Base-by-base conservation (phyloP, 805 yeast genomes). In the Wickerhamiella azymoides region DNA sequence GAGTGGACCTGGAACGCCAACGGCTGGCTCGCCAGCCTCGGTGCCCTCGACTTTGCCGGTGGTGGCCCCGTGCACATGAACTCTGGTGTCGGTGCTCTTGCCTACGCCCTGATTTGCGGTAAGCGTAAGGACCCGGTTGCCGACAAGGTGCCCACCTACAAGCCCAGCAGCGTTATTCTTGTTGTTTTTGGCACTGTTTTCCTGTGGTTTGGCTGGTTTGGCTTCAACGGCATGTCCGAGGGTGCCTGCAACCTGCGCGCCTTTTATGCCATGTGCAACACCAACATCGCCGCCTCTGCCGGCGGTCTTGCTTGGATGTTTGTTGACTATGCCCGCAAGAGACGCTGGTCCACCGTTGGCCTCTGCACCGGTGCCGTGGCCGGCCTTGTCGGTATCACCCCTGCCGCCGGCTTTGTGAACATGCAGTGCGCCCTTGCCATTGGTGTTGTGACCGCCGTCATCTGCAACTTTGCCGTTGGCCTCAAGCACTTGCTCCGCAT, bases 201-300 rank as follows among this genome's bases (percentile, higher is more conserved):
- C 70, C 74, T 92, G 56, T 89, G 96, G 96, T 86, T 92, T 58
- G 98, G 97, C 32, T 92, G 98, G 98, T 86, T 86, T 59, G 96
- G 96, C 36, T 92, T 92, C 77, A 92, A 92, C 73, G 96, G 96
- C 65, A 97, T 97, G 57, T 85, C 96, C 40, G 83, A 96, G 43
- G 96, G 96, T 64, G 81, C 85, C 61, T 84, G 96, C 32, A 67
- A 89, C 51, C 78, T 92, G 62, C 80, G 96, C 68, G 88, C 96
- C 48, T 84, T 85, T 82, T 86, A 86, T 70, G 95, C 96, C 33
- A 75, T 82, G 62, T 80, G 82, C 59, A 86, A 84, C 74, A 89
- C 97, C 59, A 85, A 89, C 67, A 62, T 89, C 56, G 95, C 97
- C 44, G 97, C 97, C 50, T 79, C 94, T 11, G 66, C 77, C 57